Percentiles rank a stretch among this genome's conserved stretches.
phyloP scores from a whole-genome alignment of 495 filamentous ascomycete species.

The Neurospora sp. region DNA sequence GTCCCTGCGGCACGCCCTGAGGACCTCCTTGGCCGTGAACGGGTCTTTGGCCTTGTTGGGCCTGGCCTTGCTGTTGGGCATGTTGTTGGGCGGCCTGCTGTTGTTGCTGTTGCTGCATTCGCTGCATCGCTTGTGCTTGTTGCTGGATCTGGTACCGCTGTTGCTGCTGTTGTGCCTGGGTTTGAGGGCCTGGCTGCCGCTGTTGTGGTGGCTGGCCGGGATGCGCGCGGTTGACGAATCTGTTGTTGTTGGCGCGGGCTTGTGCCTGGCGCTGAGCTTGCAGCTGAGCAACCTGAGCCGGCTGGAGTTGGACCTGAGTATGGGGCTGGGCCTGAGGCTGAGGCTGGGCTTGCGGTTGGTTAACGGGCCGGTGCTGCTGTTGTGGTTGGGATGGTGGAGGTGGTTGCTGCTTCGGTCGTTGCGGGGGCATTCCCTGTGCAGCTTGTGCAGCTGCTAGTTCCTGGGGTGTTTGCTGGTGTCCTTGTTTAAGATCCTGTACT shows the following conservation, averaged over 20 bases:
- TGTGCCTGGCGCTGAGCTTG: background rate
- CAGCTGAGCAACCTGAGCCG: background rate
- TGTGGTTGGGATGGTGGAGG: background rate
- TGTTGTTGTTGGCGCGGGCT: slow-evolving; percentile 3
- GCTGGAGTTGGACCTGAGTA: slow-evolving; percentile 1
- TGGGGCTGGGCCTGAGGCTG: background rate
- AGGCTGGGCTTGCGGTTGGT: background rate
- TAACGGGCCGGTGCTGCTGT: background rate
- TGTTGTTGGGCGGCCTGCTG: slow-evolving; percentile 11
- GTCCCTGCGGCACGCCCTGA: background rate
- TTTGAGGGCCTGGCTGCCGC: slow-evolving; percentile 1
- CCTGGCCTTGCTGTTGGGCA: background rate
- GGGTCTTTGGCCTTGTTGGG: background rate
- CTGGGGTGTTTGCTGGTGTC: background rate
- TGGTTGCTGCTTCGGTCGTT: background rate
- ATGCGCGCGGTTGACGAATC: background rate
- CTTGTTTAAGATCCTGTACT: background rate
- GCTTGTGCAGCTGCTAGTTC: background rate
- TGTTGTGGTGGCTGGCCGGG: slow-evolving; percentile 7
- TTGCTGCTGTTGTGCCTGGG: slow-evolving; percentile 4
- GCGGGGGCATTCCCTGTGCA: background rate
- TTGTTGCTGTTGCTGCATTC: slow-evolving; percentile 13
- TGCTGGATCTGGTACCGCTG: slow-evolving; percentile 5
- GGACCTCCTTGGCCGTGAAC: background rate
- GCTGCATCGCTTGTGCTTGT: background rate